phyloP scores from a whole-genome alignment of 2,329 filamentous ascomycete genomes.

The Trichoderma lentiforme region DNA sequence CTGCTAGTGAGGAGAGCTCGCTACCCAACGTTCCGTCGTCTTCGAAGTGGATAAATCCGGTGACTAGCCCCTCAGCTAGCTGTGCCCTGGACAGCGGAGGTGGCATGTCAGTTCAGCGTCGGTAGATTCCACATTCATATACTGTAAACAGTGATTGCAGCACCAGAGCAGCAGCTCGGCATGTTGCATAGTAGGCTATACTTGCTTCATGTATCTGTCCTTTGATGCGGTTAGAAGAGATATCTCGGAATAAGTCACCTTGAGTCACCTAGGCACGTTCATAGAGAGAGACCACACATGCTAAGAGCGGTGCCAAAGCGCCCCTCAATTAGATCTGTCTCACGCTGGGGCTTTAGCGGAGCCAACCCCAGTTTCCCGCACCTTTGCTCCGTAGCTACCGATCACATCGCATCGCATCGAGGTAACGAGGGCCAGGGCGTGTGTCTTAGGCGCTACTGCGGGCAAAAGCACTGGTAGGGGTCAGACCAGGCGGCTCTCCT shows the following conservation, averaged over 20 bases:
- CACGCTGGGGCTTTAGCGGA: not conserved
- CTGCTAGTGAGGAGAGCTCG: not conserved
- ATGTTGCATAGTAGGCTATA: not conserved
- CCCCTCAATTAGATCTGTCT: not conserved
- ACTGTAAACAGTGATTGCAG: too few relatives aligned
- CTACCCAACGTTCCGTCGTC: not conserved
- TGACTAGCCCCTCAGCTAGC: not conserved
- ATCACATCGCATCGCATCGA: not conserved
- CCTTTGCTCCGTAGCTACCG: not conserved
- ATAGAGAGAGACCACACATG: not conserved
- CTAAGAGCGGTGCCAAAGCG: not conserved
- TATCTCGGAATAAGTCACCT: not conserved
- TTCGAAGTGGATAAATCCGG: conserved; percentile 1
- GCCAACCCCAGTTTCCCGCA: conserved; percentile 4
- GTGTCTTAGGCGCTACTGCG: not conserved
- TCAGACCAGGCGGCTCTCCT: not conserved
- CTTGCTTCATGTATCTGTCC: not conserved
- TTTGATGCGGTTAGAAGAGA: not conserved
- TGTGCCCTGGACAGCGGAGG: not conserved
- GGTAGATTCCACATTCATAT: not conserved
- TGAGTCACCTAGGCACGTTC: not conserved
- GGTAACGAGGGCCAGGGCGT: not conserved
- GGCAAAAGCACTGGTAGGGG: not conserved
- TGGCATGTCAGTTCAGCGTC: not conserved
- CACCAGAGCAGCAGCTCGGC: not conserved